phyloP scores from a whole-genome alignment of 495 filamentous ascomycete species.

The Paragyromitra xinjiangensis region DNA sequence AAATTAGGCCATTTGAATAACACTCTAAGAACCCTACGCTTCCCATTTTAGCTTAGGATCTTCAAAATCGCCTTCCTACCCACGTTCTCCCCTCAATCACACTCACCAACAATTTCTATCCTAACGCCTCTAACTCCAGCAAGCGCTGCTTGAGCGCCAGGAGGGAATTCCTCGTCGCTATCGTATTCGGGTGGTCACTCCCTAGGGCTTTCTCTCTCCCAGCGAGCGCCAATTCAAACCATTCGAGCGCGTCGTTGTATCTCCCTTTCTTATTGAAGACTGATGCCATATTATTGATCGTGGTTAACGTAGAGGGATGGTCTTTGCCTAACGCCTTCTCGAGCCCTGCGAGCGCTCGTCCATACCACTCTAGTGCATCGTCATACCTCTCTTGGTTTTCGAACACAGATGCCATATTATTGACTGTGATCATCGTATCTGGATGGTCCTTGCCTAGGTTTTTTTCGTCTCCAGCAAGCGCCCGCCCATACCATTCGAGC shows the following conservation, averaged over 20 bases:
- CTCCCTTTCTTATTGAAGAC: neutral
- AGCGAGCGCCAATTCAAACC: neutral
- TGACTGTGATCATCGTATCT: constrained; percentile 40
- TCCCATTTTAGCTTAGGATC: neutral
- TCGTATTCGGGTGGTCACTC: constrained; percentile 14
- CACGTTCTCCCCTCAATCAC: neutral
- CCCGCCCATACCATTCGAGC: constrained; percentile 46
- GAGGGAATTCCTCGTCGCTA: neutral
- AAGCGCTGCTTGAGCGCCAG: neutral
- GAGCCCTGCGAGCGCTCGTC: neutral
- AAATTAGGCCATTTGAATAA: no score
- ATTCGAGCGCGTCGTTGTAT: neutral
- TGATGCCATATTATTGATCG: neutral
- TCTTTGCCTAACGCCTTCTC: neutral
- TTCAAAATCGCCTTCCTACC: neutral
- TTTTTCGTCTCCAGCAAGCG: constrained; percentile 29
- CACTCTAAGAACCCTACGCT: neutral
- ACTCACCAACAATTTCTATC: neutral
- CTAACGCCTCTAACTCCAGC: neutral
- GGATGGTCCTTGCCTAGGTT: constrained; percentile 47
- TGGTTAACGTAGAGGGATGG: neutral
- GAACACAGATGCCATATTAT: constrained; percentile 31
- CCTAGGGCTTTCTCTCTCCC: constrained; percentile 39
- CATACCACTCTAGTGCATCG: neutral
- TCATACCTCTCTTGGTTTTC: neutral